These are phyloP conservation scores for Pyricularia sp. DNA, from an alignment of 2,329 filamentous ascomycete genomes.

Conservation along the genomic window DNA sequence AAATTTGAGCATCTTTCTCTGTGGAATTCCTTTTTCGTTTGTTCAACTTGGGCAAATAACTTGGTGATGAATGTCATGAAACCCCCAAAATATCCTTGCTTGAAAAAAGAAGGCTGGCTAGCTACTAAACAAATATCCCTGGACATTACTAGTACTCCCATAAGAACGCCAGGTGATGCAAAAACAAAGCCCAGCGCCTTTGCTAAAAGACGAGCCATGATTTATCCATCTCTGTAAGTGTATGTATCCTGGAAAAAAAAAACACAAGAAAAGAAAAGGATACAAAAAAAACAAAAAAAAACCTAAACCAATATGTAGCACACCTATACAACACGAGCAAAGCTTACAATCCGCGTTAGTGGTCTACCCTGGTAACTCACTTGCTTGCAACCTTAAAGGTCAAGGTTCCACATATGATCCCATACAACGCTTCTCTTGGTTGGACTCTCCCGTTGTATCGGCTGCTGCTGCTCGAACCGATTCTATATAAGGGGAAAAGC, in stretches of 20 bases:
- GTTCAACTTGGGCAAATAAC: too few relatives aligned
- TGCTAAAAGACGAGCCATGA: background rate
- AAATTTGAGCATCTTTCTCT: background rate
- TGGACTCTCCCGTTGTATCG: slow-evolving; percentile 26
- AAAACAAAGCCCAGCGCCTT: background rate
- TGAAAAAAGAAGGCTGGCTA: background rate
- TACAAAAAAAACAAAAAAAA: background rate
- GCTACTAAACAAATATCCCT: background rate
- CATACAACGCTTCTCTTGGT: slow-evolving; percentile 44
- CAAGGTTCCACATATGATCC: slow-evolving; percentile 49
- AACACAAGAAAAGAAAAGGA: background rate
- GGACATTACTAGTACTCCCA: background rate
- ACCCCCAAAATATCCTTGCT: background rate
- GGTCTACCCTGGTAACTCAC: background rate
- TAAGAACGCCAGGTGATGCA: background rate
- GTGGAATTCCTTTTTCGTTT: background rate
- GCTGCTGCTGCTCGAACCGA: slow-evolving; percentile 4
- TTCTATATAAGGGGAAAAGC: background rate
- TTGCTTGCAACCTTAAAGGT: slow-evolving; percentile 21
- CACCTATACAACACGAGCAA: slow-evolving; percentile 21
- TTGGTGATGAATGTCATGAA: background rate
- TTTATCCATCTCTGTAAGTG: background rate
- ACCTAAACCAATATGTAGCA: slow-evolving; percentile 11
- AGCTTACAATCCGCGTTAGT: background rate
- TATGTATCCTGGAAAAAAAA: background rate